These are phyloP conservation scores for Yamadazyma jaroonii DNA, from an alignment of 1,139 yeast genomes.

Conservation along the genomic window DNA sequence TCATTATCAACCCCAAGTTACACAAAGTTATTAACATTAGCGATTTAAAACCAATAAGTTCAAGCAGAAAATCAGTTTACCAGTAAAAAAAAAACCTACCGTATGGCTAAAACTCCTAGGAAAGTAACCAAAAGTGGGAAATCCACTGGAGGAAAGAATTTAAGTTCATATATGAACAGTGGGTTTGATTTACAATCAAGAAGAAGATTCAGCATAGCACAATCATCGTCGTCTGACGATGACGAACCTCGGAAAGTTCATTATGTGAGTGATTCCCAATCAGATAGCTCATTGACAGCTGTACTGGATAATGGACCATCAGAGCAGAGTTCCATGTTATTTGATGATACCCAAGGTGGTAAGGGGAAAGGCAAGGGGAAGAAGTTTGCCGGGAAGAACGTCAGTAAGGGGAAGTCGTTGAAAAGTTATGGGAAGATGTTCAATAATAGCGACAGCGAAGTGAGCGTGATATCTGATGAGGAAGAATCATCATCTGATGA, in stretches of 20 bases:
- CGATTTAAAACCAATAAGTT: too few species aligned
- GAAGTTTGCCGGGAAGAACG: conserved; percentile 4
- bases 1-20: too few species aligned
- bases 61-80: too few species aligned
- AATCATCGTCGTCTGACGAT: conserved; percentile 32
- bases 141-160: conserved; percentile 32
- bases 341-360: conserved; percentile 6
- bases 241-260: conserved; percentile 6
- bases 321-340: conserved; percentile 12
- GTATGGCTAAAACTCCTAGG: conserved; percentile 35
- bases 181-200: conserved; percentile 11
- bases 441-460: conserved; percentile 4
- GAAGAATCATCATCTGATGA: conserved; percentile 47
- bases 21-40: too few species aligned
- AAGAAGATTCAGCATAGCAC: conserved; percentile 45
- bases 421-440: conserved; percentile 11
- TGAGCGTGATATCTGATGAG: conserved; percentile 18
- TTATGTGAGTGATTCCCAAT: conserved; percentile 17
- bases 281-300: conserved; percentile 41
- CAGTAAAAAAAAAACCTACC: too few species aligned
- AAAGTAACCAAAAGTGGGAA: conserved; percentile 11
- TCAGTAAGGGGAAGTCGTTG: conserved; percentile 8
- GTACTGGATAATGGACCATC: conserved; percentile 33
- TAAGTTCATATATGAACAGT: conserved; percentile 23
- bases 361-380: conserved; percentile 16